Evolutionary conservation across 2,329 filamentous ascomycete species (phyloP), one percentile per base, ranked within the genome.

Genomic region (Fusarium ambrosium): DNA sequence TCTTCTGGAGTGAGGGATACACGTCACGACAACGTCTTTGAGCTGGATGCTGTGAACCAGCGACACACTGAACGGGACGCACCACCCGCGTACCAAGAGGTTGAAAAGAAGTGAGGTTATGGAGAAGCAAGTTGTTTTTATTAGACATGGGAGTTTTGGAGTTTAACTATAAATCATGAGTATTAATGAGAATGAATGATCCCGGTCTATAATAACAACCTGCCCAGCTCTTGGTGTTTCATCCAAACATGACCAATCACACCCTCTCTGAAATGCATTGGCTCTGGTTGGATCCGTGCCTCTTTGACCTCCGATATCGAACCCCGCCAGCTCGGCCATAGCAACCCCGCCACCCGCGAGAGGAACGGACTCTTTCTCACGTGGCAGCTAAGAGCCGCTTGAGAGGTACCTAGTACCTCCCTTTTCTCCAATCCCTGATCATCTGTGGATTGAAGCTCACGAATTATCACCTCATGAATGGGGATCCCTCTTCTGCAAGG

Each of bases 271-370:
- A 75, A 75, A 74, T 72, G 70, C 67, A 60, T 32, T 43, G 76
- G 34, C 71, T 70, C 53, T 69, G 76, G 73, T 78, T 78, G 76
- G 76, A 60, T 55, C 59, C 24, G 70, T 70, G 39, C 60, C 68
- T 41, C 43, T 61, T 39, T 24, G 27, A 41, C 66, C 75, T 79
- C 77, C 77, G 76, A 78, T 79, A 72, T 78, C 77, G 76, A 77
- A 78, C 59, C 72, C 65, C 65, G 48, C 62, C 45, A 51, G 43
- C 45, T 64, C 24, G 53, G 13, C 13, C 22, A 10, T 39, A 29
- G 22, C 10, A 56, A 64, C 71, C 69, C 36, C 71, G 39, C 69
- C 62, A 56, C 14, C 14, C 13, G 48, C 9, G 13, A 62, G n/a
- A 20, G 56, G 36, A 36, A 37, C 45, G 34, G 61, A 36, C 20